These are phyloP conservation scores for Heimioporus sp. DNA, from an alignment of 768 basidiomycete genomes.

Conservation along the genomic window DNA sequence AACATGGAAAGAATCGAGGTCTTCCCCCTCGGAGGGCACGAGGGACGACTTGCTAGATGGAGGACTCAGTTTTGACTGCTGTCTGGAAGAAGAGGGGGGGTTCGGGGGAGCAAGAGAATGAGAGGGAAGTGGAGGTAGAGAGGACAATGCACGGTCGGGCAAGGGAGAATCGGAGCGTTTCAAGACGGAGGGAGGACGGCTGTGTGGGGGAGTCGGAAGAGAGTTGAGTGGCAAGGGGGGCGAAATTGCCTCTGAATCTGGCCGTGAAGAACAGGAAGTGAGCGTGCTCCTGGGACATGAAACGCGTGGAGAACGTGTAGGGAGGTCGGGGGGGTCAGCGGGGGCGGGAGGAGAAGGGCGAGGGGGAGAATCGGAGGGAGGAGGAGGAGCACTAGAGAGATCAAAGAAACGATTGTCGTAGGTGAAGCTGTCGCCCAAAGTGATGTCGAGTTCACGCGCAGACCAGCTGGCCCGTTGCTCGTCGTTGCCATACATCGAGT, in stretches of 20 bases:
- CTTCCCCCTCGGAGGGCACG: constrained; percentile 75
- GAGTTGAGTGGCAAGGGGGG: constrained; percentile 14
- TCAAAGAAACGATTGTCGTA: constrained; percentile 32
- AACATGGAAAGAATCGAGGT: constrained; percentile 79
- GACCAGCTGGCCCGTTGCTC: constrained; percentile 46
- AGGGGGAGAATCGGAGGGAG: constrained; percentile 8
- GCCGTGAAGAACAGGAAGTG: constrained; percentile 28
- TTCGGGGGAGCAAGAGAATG: constrained; percentile 26
- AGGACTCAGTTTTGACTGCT: constrained; percentile 30
- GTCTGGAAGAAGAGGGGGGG: constrained; percentile 31
- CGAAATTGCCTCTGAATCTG: constrained; percentile 15
- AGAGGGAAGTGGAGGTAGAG: constrained; percentile 18
- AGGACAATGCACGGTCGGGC: constrained; percentile 16
- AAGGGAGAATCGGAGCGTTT: constrained; percentile 25
- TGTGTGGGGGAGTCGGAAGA: constrained; percentile 28
- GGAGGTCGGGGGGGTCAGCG: constrained; percentile 18
- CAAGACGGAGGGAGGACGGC: constrained; percentile 26
- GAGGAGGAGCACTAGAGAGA: not conserved
- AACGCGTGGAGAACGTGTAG: constrained; percentile 27
- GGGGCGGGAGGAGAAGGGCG: constrained; percentile 1
- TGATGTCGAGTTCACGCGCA: constrained; percentile 37
- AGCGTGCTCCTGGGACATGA: constrained; percentile 19
- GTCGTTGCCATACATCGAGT: constrained; percentile 82
- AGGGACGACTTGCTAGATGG: constrained; percentile 58
- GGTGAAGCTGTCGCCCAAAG: constrained; percentile 33